These are phyloP conservation scores for Mycosarcoma maydis DNA, from an alignment of 1,284 basidiomycete species.

Conservation along the genomic window DNA sequence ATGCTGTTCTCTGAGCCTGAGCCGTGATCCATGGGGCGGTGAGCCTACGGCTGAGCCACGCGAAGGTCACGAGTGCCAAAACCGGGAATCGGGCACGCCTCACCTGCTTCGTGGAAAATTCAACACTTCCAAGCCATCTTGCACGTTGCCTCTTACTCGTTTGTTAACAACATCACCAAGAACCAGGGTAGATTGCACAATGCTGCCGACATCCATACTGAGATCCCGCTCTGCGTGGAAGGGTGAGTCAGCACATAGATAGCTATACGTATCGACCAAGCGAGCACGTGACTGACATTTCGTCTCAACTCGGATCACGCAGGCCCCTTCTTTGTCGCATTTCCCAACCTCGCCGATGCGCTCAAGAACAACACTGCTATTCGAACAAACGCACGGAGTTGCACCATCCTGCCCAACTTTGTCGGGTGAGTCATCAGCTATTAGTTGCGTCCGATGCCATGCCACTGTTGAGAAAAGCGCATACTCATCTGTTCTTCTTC, in stretches of 20 bases:
- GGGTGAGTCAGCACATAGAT: constrained; percentile 43
- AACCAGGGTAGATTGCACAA: constrained; percentile 8
- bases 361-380: constrained; percentile 85
- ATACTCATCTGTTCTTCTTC: background rate
- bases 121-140: background rate
- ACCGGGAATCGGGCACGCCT: constrained; percentile 26
- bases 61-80: too few relatives aligned
- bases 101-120: background rate
- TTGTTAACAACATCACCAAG: constrained; percentile 5
- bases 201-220: constrained; percentile 47
- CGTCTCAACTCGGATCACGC: background rate
- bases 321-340: constrained; percentile 93
- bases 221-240: constrained; percentile 61
- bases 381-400: constrained; percentile 85
- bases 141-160: background rate
- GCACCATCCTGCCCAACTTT: constrained; percentile 83
- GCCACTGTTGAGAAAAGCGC: background rate
- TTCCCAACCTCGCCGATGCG: constrained; percentile 87
- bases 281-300: background rate
- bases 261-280: background rate
- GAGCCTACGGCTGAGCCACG: too few relatives aligned
- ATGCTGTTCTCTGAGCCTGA: too few relatives aligned
- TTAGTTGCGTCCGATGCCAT: background rate
- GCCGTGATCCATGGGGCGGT: too few relatives aligned
- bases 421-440: constrained; percentile 55